Evolutionary conservation across 2,329 filamentous ascomycete species (phyloP).

Genomic region (Sordariomycetes sp.): DNA sequence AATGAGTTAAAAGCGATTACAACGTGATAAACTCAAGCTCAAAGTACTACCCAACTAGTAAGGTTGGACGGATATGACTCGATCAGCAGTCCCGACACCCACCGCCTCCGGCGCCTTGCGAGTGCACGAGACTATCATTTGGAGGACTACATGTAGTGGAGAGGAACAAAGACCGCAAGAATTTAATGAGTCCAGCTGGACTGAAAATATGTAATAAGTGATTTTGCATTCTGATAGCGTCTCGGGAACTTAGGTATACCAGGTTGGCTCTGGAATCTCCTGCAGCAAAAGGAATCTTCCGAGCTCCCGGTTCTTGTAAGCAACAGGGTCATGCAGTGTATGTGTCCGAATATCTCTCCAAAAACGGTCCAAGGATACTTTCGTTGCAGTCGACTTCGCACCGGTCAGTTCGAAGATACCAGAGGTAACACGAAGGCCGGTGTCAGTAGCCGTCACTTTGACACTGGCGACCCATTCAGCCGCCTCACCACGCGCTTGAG

Average conservation of each 20-base stretch:
- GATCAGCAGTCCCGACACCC: too few relatives aligned
- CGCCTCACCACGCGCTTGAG: constrained; percentile 45
- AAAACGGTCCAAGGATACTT: constrained; percentile 53
- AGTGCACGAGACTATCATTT: too few relatives aligned
- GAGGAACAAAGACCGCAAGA: too few relatives aligned
- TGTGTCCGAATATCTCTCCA: constrained; percentile 61
- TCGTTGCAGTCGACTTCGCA: constrained; percentile 45
- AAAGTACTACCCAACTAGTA: too few relatives aligned
- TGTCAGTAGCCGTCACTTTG: constrained; percentile 56
- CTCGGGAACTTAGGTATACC: constrained; percentile 54
- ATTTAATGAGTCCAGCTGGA: too few relatives aligned
- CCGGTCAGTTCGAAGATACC: constrained; percentile 59
- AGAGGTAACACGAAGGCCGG: constrained; percentile 44
- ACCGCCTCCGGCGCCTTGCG: too few relatives aligned
- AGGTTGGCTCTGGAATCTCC: constrained; percentile 45
- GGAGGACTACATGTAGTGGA: too few relatives aligned
- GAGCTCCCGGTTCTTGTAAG: constrained; percentile 53
- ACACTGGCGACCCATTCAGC: constrained; percentile 54
- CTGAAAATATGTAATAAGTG: too few relatives aligned
- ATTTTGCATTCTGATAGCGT: too few relatives aligned
- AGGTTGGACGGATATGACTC: too few relatives aligned
- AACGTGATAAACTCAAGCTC: too few relatives aligned
- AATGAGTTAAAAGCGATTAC: too few relatives aligned
- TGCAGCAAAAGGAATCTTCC: constrained; percentile 43
- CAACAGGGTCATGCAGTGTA: constrained; percentile 48